Base-by-base conservation (phyloP, 139 green algal genomes). In the Ettlia oleoabundans region DNA sequence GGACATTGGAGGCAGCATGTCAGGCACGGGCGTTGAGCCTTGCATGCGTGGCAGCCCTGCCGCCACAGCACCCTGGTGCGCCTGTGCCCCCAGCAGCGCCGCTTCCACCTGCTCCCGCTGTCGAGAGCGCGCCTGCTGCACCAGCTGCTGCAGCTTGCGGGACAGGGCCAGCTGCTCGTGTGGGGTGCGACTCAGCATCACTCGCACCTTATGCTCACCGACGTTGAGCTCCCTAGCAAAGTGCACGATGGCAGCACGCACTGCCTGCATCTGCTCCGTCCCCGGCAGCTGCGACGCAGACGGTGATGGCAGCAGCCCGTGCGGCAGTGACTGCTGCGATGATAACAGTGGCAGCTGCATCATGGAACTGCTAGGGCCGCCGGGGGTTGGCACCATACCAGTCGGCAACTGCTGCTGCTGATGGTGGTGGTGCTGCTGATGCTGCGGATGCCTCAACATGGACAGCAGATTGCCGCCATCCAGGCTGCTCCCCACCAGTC, bases 81-180 rank as follows among this genome's bases (percentile, higher is more conserved):
- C 37, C n/a, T 33, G 21, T 2, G 5, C 21, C 41, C 21, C 7
- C 28, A 28, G 67, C 66, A 35, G 63, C 26, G 38, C 38, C 40
- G 38, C n/a, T 30, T 72, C 19, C 42, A 61, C 41, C 42, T 63
- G 69, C 69, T 68, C 33, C 53, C 53, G 73, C 73, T 80, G 73
- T 35, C 53, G 52, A 15, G 43, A 32, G 1, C 73, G 73, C 24
- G 73, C 73, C 35, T 80, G 73, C 53, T 69, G 53, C 35, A 80
- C 73, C 58, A 80, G 73, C 73, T 69, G 73, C 26, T 80, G 51
- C 73, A 80, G 73, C 10, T 33, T 80, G 37, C 73, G 53, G 53
- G 53, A 80, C 52, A 80, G 73, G 7, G 58, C 38, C 24, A 80
- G 35, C 73, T 80, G 73, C 52, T 80, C 73, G 1, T 40, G 26